Base-by-base conservation (phyloP, 192 early-diverging fungal species). In the Backusella luteola region DNA sequence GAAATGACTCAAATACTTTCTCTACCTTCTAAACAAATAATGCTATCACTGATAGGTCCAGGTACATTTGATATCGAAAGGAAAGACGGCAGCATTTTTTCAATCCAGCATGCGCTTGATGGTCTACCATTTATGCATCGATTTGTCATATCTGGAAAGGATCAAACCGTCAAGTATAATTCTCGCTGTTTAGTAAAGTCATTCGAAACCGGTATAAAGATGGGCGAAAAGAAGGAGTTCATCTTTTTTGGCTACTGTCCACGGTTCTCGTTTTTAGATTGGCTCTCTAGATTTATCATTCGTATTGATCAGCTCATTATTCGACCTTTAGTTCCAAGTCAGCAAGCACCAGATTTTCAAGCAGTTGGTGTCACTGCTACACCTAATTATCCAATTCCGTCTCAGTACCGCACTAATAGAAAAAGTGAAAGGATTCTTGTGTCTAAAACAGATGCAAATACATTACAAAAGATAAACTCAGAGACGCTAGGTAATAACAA, bases 361-460 rank as follows among this genome's bases (percentile, higher is more conserved):
- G 67, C 49, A 23, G 66, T 83, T 11, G 73, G 75, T 66, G 76
- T 83, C 29, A 83, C 81, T 15, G 67, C 63, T 15, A 76, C 81
- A 3, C 77, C 81, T n/a, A 83, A 83, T 69, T 83, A 73, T 41
- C 81, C 81, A 32, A 21, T 76, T 41, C 77, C 77, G 17, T n/a
- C 70, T 6, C 42, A 44, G 2, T 44, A 44, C 15, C 42, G 15
- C 42, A 21, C 21, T 11, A 49, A 49, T 12, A 26, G 19, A 11
- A 53, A 76, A 41, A 44, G 73, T 3, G 56, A 35, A 4, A 49
- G 67, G 11, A 67, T 73, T 2, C 66, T 83, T 7, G 77, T 83
- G 1, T 34, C 78, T 19, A 83, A 83, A 67, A 79, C 81, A 3
- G 81, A 83, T 71, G 77, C 77, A 1, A 83, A 79, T 73, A n/a